Evolutionary conservation across 305 asterid species (phyloP).

Genomic region (Fraxinus baroniana): DNA sequence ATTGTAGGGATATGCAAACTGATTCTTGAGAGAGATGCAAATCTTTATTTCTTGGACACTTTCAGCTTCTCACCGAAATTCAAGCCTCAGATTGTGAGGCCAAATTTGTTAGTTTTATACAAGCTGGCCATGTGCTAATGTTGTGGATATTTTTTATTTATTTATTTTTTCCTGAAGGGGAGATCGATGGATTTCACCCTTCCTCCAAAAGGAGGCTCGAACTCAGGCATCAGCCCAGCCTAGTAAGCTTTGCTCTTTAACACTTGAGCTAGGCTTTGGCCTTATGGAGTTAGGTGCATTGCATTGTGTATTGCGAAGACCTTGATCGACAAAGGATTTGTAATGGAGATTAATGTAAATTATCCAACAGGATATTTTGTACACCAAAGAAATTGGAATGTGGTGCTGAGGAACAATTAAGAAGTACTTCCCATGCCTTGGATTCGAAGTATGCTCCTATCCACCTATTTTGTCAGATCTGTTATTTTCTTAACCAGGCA

Average conservation of each 20-base stretch:
- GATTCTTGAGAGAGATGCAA: neutral
- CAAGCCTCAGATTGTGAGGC: neutral
- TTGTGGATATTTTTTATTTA: neutral
- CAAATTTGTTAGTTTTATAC: neutral
- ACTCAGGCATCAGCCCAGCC: neutral
- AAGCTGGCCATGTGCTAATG: neutral
- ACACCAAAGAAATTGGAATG: neutral
- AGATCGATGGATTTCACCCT: neutral
- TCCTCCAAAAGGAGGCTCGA: neutral
- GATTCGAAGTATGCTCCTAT: neutral
- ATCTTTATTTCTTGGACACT: neutral
- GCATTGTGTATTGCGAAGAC: neutral
- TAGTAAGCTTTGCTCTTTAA: neutral
- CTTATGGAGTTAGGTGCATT: neutral
- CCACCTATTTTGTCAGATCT: neutral
- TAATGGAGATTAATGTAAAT: neutral
- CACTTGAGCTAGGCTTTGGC: neutral
- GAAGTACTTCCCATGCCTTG: constrained; percentile 8
- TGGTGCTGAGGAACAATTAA: neutral
- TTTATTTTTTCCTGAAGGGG: neutral
- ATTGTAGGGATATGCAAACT: neutral
- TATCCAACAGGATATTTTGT: neutral
- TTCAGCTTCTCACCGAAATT: neutral
- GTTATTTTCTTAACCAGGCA: neutral
- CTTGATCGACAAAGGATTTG: neutral